Base-by-base conservation (phyloP, 2,329 filamentous ascomycete species). In the Hymenotorrendiella dingleyae region DNA sequence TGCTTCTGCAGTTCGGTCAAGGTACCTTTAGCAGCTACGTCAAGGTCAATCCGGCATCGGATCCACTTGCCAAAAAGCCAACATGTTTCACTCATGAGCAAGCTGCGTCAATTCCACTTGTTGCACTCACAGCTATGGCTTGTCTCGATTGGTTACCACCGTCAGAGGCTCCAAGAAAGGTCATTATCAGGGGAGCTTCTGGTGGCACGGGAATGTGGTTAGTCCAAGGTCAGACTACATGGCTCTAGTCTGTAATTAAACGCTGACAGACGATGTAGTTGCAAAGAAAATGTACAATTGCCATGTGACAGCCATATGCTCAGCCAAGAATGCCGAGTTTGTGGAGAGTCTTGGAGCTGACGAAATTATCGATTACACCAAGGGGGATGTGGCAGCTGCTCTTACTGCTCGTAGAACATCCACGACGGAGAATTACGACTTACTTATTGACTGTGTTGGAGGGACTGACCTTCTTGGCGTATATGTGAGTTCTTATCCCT, bases 71-170 rank as follows among this genome's bases (percentile, higher is more conserved):
- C 16, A 54, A 53, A 40, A 72, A 70, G 46, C 69, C 70, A 0
- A 54, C 53, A 9, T 60, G 58, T 21, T 42, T 71, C 4, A 64
- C 65, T 2, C 68, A 70, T 42, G 60, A 60, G 21, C 63, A 68
- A 24, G 68, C 69, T 20, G 66, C 67, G 10, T 66, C 66, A 0
- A 60, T 71, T 16, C 67, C 69, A 7, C 53, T 71, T n/a, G 66
- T 65, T 9, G 62, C 59, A 6, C 49, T 68, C 39, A 70, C 68
- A 11, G 65, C 66, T 1, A 57, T 68, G 19, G 43, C 55, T 9
- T 56, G 55, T 40, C 42, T 60, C 17, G 49, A 52, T 23, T 59
- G 54, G 55, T 41, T 60, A n/a, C 56, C 54, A 20, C 34, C 42
- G 12, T 19, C 36, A 10, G 12, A 21, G 11, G 27, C 38, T 14